These are phyloP conservation scores for Cicer chorassanicum DNA, from an alignment of 306 rosid species.

Conservation along the genomic window DNA sequence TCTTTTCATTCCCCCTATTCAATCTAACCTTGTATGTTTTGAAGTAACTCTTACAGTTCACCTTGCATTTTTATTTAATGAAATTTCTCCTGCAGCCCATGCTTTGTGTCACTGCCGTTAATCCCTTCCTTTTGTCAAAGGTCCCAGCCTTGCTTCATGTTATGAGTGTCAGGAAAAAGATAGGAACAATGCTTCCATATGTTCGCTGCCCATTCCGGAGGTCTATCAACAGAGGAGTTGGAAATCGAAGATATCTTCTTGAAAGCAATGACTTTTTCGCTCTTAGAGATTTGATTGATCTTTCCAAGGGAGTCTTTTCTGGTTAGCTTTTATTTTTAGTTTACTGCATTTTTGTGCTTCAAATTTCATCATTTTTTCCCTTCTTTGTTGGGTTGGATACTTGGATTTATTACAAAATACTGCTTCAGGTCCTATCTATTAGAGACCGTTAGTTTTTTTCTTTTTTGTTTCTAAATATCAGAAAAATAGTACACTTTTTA, in stretches of 20 bases:
- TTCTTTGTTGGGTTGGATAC: not conserved
- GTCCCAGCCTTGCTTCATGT: slow-evolving; percentile 88
- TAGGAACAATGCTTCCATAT: slow-evolving; percentile 79
- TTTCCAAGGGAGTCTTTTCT: slow-evolving; percentile 96
- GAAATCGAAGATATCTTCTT: slow-evolving; percentile 85
- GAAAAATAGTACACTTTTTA: not conserved
- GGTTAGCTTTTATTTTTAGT: slow-evolving; percentile 59
- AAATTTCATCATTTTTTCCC: not conserved
- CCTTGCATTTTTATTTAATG: slow-evolving; percentile 24
- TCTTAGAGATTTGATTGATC: slow-evolving; percentile 93
- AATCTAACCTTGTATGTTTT: slow-evolving; percentile 5
- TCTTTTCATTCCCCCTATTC: slow-evolving; percentile 10
- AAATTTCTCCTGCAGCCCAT: slow-evolving; percentile 88
- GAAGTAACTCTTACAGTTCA: slow-evolving; percentile 23
- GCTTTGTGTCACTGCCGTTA: slow-evolving; percentile 98
- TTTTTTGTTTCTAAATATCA: not conserved
- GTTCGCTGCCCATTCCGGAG: slow-evolving; percentile 86
- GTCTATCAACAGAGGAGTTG: slow-evolving; percentile 83
- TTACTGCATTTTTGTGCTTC: slow-evolving; percentile 23
- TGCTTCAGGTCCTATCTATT: not conserved
- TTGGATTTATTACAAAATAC: not conserved
- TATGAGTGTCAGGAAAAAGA: slow-evolving; percentile 83
- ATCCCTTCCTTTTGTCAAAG: slow-evolving; percentile 95
- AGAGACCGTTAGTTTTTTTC: not conserved
- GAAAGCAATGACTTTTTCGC: slow-evolving; percentile 98